Conservation (phyloP, 257 asterid species). For the Salvia miltiorrhiza region DNA sequence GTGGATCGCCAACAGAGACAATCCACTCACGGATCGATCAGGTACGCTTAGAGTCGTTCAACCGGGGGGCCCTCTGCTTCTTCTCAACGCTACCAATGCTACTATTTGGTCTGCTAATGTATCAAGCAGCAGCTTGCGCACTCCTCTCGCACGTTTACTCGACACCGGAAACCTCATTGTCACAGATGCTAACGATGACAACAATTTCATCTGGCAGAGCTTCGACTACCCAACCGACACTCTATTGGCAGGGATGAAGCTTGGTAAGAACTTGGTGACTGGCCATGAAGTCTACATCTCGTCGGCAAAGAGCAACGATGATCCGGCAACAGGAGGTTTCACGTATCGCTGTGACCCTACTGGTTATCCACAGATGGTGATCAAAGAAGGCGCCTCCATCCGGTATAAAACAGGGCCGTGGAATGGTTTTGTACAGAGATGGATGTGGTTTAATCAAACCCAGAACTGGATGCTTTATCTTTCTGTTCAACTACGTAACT, state of each 20-base stretch:
- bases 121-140: slow-evolving; percentile 12
- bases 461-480: slow-evolving; percentile 24
- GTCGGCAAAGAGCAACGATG: slow-evolving; percentile 34
- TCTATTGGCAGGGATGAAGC: slow-evolving; percentile 6
- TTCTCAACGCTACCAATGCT: slow-evolving; percentile 18
- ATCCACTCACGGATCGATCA: slow-evolving; percentile 23
- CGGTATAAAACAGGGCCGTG: slow-evolving; percentile 32
- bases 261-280: background rate
- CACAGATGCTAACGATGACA: slow-evolving; percentile 25
- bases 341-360: slow-evolving; percentile 18
- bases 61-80: slow-evolving; percentile 32
- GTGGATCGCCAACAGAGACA: slow-evolving; percentile 46
- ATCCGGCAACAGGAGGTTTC: slow-evolving; percentile 37
- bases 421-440: slow-evolving; percentile 30
- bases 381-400: slow-evolving; percentile 1
- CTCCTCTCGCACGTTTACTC: slow-evolving; percentile 38
- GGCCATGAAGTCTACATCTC: slow-evolving; percentile 16
- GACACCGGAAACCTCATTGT: slow-evolving; percentile 51
- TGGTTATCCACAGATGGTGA: slow-evolving; percentile 28
- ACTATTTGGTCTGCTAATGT: slow-evolving; percentile 41
- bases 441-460: slow-evolving; percentile 26
- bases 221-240: slow-evolving; percentile 12
- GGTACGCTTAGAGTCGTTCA: slow-evolving; percentile 26
- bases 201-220: background rate
- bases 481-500: slow-evolving; percentile 17